phyloP scores from a whole-genome alignment of 768 basidiomycete genomes.

The Tephrocybe sp. region DNA sequence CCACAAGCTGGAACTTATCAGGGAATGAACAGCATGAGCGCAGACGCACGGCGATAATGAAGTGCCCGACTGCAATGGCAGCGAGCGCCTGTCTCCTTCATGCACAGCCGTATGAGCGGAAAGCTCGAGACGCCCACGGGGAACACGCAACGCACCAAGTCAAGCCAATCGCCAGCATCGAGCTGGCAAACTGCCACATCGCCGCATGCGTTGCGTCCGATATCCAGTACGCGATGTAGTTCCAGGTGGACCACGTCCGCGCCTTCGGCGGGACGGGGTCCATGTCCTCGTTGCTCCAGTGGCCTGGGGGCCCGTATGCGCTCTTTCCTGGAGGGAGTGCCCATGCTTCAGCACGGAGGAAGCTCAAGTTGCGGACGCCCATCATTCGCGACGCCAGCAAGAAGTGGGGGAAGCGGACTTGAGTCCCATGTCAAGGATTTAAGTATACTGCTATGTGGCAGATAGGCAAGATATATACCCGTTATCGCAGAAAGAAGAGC shows the following conservation, averaged over 20 bases:
- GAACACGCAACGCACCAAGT: slow-evolving; percentile 66
- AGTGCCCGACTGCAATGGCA: slow-evolving; percentile 71
- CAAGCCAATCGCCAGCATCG: slow-evolving; percentile 73
- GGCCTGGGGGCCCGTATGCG: slow-evolving; percentile 55
- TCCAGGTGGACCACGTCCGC: slow-evolving; percentile 69
- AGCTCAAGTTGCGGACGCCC: too few relatives aligned
- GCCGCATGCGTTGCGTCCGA: slow-evolving; percentile 49
- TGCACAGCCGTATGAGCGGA: too few relatives aligned
- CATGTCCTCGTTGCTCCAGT: slow-evolving; percentile 78
- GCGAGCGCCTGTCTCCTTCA: slow-evolving; percentile 69
- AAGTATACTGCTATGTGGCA: too few relatives aligned
- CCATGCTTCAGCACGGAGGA: slow-evolving; percentile 16
- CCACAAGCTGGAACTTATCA: not conserved
- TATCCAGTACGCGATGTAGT: slow-evolving; percentile 65
- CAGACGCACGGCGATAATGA: slow-evolving; percentile 58
- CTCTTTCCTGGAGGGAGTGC: slow-evolving; percentile 50
- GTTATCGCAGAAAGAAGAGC: too few relatives aligned
- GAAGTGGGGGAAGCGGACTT: too few relatives aligned
- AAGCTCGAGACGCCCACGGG: too few relatives aligned
- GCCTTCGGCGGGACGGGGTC: slow-evolving; percentile 64
- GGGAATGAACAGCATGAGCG: not conserved
- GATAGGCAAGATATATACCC: too few relatives aligned
- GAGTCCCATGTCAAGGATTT: too few relatives aligned
- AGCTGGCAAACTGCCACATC: slow-evolving; percentile 65
- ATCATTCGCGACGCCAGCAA: too few relatives aligned